Conservation (phyloP, 495 filamentous ascomycete genomes). For the Tuber indicum region DNA sequence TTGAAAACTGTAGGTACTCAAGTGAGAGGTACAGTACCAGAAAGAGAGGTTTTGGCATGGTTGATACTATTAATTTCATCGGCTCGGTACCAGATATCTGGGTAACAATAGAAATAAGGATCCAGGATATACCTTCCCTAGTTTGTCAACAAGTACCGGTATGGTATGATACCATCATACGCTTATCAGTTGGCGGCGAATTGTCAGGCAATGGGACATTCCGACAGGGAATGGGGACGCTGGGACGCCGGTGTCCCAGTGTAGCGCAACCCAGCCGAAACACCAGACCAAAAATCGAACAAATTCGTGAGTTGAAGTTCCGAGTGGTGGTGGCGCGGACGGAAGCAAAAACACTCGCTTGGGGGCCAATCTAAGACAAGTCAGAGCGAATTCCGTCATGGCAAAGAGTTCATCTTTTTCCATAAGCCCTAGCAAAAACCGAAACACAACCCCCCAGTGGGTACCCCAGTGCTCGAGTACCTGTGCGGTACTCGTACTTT, state of each 20-base stretch:
- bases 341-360: conserved; percentile 5
- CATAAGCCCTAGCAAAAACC: neutral
- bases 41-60: conserved; percentile 9
- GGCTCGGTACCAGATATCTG: conserved; percentile 30
- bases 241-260: neutral
- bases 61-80: conserved; percentile 26
- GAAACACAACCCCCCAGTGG: neutral
- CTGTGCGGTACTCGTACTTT: neutral
- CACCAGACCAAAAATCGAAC: neutral
- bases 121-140: conserved; percentile 30
- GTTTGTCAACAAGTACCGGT: neutral
- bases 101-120: conserved; percentile 36
- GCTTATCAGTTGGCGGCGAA: neutral
- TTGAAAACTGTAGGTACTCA: neutral
- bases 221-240: neutral
- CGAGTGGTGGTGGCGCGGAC: neutral
- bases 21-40: neutral
- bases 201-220: neutral
- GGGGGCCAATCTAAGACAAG: conserved; percentile 3
- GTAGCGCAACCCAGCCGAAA: neutral
- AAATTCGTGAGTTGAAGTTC: neutral
- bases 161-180: neutral
- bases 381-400: neutral
- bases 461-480: neutral
- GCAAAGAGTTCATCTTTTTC: neutral